Evolutionary conservation across 768 basidiomycete genomes (phyloP).

Genomic region (Tricholoma terreum): DNA sequence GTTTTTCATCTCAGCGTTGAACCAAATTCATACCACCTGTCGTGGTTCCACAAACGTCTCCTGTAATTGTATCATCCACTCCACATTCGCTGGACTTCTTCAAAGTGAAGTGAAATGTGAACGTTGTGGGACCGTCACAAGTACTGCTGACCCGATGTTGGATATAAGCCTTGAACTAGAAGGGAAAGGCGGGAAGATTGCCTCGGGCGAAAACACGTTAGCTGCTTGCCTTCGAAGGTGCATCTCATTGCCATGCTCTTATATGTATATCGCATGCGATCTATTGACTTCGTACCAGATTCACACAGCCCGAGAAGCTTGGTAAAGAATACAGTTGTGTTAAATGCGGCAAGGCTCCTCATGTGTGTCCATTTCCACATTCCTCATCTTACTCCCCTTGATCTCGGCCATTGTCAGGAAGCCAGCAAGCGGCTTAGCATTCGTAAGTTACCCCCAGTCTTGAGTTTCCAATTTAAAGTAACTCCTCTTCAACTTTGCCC

Average conservation of each 20-base stretch:
- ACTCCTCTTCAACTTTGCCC: background rate
- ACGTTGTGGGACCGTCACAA: slow-evolving; percentile 74
- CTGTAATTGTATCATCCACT: slow-evolving; percentile 90
- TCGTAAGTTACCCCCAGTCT: slow-evolving; percentile 79
- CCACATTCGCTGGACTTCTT: slow-evolving; percentile 81
- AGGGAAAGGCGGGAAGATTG: slow-evolving; percentile 42
- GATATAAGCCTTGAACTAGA: slow-evolving; percentile 88
- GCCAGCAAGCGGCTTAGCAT: slow-evolving; percentile 86
- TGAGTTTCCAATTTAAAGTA: slow-evolving; percentile 96
- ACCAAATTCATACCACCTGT: slow-evolving; percentile 81
- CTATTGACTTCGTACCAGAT: slow-evolving; percentile 41
- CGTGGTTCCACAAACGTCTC: slow-evolving; percentile 71
- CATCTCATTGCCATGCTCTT: slow-evolving; percentile 15
- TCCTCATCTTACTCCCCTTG: background rate
- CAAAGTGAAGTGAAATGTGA: slow-evolving; percentile 91
- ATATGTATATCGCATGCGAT: background rate
- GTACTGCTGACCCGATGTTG: slow-evolving; percentile 83
- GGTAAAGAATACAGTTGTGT: slow-evolving; percentile 83
- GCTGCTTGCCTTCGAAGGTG: slow-evolving; percentile 74
- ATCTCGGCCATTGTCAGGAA: slow-evolving; percentile 40
- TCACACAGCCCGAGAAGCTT: slow-evolving; percentile 82
- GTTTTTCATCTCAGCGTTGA: slow-evolving; percentile 78
- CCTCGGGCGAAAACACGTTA: slow-evolving; percentile 60
- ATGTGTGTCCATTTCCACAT: slow-evolving; percentile 38
- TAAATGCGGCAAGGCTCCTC: slow-evolving; percentile 72